Conservation (phyloP, 2,329 filamentous ascomycete genomes). For the Trichocomaceae sp. region DNA sequence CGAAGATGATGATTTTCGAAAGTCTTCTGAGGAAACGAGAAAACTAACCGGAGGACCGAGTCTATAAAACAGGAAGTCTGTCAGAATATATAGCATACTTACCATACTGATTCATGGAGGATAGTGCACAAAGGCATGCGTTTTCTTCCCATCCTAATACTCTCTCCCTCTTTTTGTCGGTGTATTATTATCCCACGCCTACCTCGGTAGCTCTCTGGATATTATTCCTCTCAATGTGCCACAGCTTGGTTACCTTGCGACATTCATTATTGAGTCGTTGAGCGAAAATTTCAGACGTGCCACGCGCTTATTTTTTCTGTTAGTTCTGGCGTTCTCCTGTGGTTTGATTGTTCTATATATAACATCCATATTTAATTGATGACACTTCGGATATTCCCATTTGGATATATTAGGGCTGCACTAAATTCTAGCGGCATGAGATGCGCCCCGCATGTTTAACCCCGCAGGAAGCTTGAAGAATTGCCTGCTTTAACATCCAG, state of each 20-base stretch:
- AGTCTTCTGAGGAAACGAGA: conserved; percentile 43
- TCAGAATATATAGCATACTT: neutral
- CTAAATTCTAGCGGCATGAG: too few relatives aligned
- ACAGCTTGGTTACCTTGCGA: neutral
- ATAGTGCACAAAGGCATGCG: neutral
- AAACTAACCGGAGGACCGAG: conserved; percentile 39
- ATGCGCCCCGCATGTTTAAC: neutral
- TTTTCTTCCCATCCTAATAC: neutral
- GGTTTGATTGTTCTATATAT: neutral
- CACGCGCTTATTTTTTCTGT: neutral
- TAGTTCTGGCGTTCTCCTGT: neutral
- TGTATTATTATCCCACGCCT: conserved; percentile 5
- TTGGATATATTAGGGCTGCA: neutral
- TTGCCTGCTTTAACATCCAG: too few relatives aligned
- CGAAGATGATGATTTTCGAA: conserved; percentile 50
- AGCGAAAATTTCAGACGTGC: conserved; percentile 1
- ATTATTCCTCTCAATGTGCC: neutral
- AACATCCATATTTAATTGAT: neutral
- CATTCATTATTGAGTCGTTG: neutral
- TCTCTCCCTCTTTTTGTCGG: neutral
- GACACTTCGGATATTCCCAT: neutral
- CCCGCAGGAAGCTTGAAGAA: neutral
- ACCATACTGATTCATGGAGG: too few relatives aligned
- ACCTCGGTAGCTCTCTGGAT: neutral
- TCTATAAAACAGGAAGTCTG: neutral